Percentiles rank a stretch among this genome's conserved stretches.
Evolutionary conservation across 1,284 basidiomycete genomes (phyloP).

Genomic region (Schizophyllum commune): DNA sequence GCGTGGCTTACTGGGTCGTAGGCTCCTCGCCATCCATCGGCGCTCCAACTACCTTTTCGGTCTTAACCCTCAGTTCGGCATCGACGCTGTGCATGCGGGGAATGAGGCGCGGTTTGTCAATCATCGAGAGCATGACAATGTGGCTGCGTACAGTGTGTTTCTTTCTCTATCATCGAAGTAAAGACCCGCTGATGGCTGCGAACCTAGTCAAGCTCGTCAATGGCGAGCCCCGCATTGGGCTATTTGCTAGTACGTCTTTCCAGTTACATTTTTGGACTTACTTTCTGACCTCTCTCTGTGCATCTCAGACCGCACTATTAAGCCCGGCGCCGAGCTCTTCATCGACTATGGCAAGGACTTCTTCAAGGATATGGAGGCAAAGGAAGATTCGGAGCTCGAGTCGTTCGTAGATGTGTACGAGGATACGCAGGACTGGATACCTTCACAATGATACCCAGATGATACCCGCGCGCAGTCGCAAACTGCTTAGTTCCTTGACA

Average conservation of each 20-base stretch:
- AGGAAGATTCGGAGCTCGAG: background rate
- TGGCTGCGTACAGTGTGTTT: conserved; percentile 23
- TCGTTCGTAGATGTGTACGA: background rate
- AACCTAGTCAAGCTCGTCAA: conserved; percentile 30
- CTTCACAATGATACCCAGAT: background rate
- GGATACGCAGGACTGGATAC: background rate
- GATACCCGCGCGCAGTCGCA: too few species aligned
- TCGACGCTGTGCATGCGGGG: conserved; percentile 43
- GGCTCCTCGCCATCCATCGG: conserved; percentile 16
- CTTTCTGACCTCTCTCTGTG: background rate
- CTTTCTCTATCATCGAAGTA: background rate
- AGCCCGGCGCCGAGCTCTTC: conserved; percentile 32
- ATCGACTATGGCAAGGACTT: conserved; percentile 35
- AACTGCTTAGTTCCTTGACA: too few species aligned
- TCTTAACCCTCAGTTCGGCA: conserved; percentile 20
- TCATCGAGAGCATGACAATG: conserved; percentile 26
- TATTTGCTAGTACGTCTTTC: conserved; percentile 33
- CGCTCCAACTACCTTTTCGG: conserved; percentile 41
- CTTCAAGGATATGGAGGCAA: background rate
- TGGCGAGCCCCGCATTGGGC: conserved; percentile 42
- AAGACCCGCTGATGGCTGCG: conserved; percentile 7
- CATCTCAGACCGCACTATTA: conserved; percentile 24
- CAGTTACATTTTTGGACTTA: background rate
- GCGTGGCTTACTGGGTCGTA: conserved; percentile 5
- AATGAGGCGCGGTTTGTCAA: conserved; percentile 54